These are phyloP conservation scores for Ceratobasidium sp. DNA, from an alignment of 1,284 basidiomycete species.

Conservation along the genomic window DNA sequence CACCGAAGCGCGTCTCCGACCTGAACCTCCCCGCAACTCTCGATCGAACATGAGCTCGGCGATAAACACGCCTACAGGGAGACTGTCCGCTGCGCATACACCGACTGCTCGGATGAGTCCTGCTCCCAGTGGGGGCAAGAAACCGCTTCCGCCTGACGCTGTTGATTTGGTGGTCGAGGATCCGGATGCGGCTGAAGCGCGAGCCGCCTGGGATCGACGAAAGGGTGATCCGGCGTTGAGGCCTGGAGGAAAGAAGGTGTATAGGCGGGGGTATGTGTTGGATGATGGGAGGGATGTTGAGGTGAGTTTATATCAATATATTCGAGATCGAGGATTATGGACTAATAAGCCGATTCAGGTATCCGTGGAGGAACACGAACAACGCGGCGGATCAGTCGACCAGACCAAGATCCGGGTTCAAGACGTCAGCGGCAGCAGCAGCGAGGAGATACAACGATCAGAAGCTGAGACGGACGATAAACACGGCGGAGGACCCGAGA, in stretches of 20 bases:
- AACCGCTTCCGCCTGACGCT: conserved; percentile 73
- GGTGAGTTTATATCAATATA: conserved; percentile 43
- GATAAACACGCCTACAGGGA: conserved; percentile 8
- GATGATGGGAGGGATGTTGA: conserved; percentile 57
- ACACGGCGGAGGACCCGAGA: conserved; percentile 51
- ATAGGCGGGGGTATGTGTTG: conserved; percentile 66
- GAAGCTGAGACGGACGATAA: conserved; percentile 53
- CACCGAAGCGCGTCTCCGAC: conserved; percentile 14
- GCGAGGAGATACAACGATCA: conserved; percentile 49
- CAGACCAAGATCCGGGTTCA: conserved; percentile 54
- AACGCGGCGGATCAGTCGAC: conserved; percentile 50
- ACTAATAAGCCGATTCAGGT: neutral
- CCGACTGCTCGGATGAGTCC: conserved; percentile 23
- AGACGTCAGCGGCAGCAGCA: conserved; percentile 53
- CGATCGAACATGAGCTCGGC: conserved; percentile 21
- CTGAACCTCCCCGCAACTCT: conserved; percentile 22
- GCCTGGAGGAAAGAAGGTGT: conserved; percentile 65
- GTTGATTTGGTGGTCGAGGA: conserved; percentile 84
- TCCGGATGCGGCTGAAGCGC: conserved; percentile 65
- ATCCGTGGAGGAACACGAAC: conserved; percentile 50
- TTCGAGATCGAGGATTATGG: neutral
- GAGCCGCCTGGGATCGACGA: conserved; percentile 65
- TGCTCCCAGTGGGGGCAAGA: neutral
- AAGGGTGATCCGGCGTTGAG: conserved; percentile 68
- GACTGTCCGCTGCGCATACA: conserved; percentile 7